Base-by-base conservation (phyloP, 495 filamentous ascomycete genomes). In the Penicillium paradoxum region DNA sequence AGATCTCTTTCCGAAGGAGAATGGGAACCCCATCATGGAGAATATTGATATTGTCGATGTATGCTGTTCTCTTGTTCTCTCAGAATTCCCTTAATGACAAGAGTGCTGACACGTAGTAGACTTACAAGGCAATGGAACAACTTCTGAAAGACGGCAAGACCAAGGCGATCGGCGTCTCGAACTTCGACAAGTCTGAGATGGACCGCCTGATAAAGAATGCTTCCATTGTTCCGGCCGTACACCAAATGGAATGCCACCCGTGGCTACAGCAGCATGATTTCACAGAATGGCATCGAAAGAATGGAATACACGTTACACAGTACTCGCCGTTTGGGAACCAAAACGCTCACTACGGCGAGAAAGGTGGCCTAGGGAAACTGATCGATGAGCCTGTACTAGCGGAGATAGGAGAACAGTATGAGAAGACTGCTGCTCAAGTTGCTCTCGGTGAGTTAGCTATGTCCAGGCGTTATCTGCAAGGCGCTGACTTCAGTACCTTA, bases 271-370 rank as follows among this genome's bases (percentile, higher is more conserved):
- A 88, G 60, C 65, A 66, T 15, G 70, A 70, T 0, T 86, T 87
- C 52, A 63, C 64, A 21, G 67, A 80, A n/a, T 87, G 64, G 58
- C 78, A 82, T 57, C 72, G 73, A 47, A 57, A 62, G 5, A 74
- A 78, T 43, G 78, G 77, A 9, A 84, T 88, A 49, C 81, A 82
- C 55, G 67, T 87, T 29, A 82, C 78, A 34, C 80, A 82, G 22
- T 88, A 87, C 64, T 84, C 79, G 14, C 83, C 85, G 2, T 84
- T 90, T 27, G 87, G 83, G 32, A 89, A 90, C 62, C 81, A 82
- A 64, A 89, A 89, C 59, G 70, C 77, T 42, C 70, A 79, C 18
- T 90, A 89, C 58, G 62, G 72, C 21, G 62, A 55, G 2, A 76
- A 70, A 10, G 66, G 72, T 45, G 68, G 74, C 19, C 64, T 81